Base-by-base conservation (phyloP, 2,329 filamentous ascomycete genomes). In the Aspergillus novoparasiticus region DNA sequence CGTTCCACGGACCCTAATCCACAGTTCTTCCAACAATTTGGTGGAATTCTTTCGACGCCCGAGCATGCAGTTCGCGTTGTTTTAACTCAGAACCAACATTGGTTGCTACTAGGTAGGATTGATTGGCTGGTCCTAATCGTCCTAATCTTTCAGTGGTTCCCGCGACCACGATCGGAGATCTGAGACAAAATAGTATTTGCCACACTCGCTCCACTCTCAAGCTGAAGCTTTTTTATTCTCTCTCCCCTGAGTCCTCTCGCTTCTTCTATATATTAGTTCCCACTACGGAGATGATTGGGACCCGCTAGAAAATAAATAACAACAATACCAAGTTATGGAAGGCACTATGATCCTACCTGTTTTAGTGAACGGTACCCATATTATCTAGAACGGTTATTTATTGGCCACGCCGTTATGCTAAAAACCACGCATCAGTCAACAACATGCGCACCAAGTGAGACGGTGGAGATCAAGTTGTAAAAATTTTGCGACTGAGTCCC, bases 1-100 rank as follows among this genome's bases (percentile, higher is more conserved):
- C 58, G 62, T 46, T 23, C 51, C 43, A 51, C 30, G 48, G 39
- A 41, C 55, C 59, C 58, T 64, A 50, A 56, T 28, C 55, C 26
- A 43, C 16, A 19, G 23, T 19, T 56, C 45, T 36, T 50, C 32
- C 32, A 9, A 9, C 58, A 39, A 51, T 21, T 59, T 53, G n/a
- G 19, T 50, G 48, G 23, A 55, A 55, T 55, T 55, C 51, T 36
- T 55, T 26, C 26, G 6, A 12, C 28, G 50, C 51, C 51, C 51
- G 51, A 9, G 14, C 32, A 39, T 32, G 51, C n/a, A 39, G 32
- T 55, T 55, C 32, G 51, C 30, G 21, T 55, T 36, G 51, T 39
- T 54, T 55, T 14, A 14, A 23, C 6, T 55, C 16, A 4, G 30
- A 53, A 16, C 6, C 30, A 54, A 39, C 28, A 54, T 21, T 23